Conservation (phyloP, 2,329 filamentous ascomycete species). For the Emergomyces pasteurianus region DNA sequence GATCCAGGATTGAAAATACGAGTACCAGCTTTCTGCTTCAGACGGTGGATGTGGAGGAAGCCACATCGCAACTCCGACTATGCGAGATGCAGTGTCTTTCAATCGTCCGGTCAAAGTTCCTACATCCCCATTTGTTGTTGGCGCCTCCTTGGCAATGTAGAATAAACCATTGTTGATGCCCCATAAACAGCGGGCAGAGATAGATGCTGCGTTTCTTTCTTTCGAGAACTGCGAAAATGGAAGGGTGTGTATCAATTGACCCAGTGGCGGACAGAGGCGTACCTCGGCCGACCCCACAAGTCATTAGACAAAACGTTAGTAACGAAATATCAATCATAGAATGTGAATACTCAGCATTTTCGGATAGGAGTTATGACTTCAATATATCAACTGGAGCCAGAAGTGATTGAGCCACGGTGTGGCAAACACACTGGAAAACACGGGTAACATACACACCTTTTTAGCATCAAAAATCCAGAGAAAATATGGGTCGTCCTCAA, state of each 20-base stretch:
- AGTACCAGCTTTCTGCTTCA: constrained; percentile 45
- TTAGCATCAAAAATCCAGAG: constrained; percentile 51
- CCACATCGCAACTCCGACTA: constrained; percentile 65
- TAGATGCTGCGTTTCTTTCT: constrained; percentile 49
- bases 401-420: not conserved
- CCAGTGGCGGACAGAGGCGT: not conserved
- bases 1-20: constrained; percentile 53
- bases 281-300: not conserved
- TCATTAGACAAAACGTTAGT: not conserved
- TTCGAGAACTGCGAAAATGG: constrained; percentile 43
- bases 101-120: constrained; percentile 5
- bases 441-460: constrained; percentile 38
- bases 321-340: not conserved
- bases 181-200: constrained; percentile 56
- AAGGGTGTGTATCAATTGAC: not conserved
- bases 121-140: constrained; percentile 9
- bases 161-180: constrained; percentile 59
- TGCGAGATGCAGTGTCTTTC: constrained; percentile 22
- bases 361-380: not conserved
- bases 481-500: constrained; percentile 55
- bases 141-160: constrained; percentile 53
- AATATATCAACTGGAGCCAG: not conserved
- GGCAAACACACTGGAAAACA: not conserved
- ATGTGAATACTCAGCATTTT: not conserved
- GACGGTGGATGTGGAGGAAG: constrained; percentile 43